These are phyloP conservation scores for Malus hybrid DNA, from an alignment of 331 rosid species.

Conservation along the genomic window DNA sequence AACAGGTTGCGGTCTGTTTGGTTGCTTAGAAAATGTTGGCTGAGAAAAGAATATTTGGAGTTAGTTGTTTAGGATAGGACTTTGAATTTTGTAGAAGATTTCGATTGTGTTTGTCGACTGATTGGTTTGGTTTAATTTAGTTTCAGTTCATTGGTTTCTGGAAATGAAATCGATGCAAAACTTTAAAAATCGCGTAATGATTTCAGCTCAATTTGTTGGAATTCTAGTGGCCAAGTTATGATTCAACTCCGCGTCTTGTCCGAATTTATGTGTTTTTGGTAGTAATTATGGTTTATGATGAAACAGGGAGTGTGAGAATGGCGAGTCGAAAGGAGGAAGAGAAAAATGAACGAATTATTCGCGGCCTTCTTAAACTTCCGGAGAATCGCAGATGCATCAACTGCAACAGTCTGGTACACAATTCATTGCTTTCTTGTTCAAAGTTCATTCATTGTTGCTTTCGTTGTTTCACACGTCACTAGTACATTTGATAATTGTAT, in stretches of 20 bases:
- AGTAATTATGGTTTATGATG: slow-evolving; percentile 20
- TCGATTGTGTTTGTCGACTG: neutral
- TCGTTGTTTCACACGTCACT: neutral
- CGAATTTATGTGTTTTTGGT: neutral
- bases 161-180: slow-evolving; percentile 8
- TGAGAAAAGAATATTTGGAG: slow-evolving; percentile 4
- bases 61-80: neutral
- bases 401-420: slow-evolving; percentile 77
- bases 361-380: slow-evolving; percentile 77
- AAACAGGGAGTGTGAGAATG: slow-evolving; percentile 45
- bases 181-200: neutral
- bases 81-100: slow-evolving; percentile 1
- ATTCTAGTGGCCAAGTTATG: slow-evolving; percentile 3
- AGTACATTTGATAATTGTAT: neutral
- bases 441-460: neutral
- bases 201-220: neutral
- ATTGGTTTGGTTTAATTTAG: neutral
- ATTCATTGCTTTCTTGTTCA: neutral
- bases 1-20: neutral
- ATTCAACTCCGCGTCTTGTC: neutral
- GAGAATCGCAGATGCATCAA: slow-evolving; percentile 86
- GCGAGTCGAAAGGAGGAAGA: slow-evolving; percentile 85
- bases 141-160: neutral
- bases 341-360: slow-evolving; percentile 77
- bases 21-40: slow-evolving; percentile 17